Percentiles rank a stretch among this genome's conserved stretches.
These are phyloP conservation scores for Microdochium bolleyi DNA, from an alignment of 2,329 filamentous ascomycete species.

Conservation along the genomic window DNA sequence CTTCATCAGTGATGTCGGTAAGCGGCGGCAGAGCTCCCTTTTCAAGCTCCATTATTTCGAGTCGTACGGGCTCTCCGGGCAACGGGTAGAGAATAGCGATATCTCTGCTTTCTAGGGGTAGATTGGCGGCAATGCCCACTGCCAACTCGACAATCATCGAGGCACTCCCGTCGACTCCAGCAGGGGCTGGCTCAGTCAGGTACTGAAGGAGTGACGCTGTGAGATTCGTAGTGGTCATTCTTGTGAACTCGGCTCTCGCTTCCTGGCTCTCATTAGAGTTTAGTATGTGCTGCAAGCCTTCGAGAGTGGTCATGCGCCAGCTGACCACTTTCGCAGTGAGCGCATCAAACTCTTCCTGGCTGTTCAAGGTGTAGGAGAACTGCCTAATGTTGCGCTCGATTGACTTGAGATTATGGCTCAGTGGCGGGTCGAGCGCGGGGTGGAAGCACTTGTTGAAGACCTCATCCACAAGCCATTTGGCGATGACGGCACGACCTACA, in stretches of 20 bases:
- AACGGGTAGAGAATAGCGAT: constrained; percentile 80
- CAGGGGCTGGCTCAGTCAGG: constrained; percentile 67
- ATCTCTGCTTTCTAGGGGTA: constrained; percentile 86
- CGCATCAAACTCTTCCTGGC: constrained; percentile 82
- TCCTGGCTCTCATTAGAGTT: constrained; percentile 56
- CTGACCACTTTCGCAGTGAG: constrained; percentile 80
- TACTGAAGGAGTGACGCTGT: constrained; percentile 64
- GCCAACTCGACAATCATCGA: constrained; percentile 91
- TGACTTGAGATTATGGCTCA: constrained; percentile 73
- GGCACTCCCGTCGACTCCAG: constrained; percentile 79
- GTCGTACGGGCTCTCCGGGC: constrained; percentile 63
- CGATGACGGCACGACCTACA: constrained; percentile 81
- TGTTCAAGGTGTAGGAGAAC: constrained; percentile 64
- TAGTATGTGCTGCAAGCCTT: constrained; percentile 72
- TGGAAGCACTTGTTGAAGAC: constrained; percentile 92
- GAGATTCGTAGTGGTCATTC: constrained; percentile 60
- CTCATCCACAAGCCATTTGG: constrained; percentile 83
- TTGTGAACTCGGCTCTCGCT: constrained; percentile 61
- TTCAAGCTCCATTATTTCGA: constrained; percentile 80
- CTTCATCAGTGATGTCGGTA: constrained; percentile 29
- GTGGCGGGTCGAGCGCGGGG: constrained; percentile 67
- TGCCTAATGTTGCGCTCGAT: constrained; percentile 84
- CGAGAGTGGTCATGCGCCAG: constrained; percentile 89
- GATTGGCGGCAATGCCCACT: constrained; percentile 74
- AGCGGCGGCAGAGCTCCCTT: constrained; percentile 59